Evolutionary conservation across 2,329 filamentous ascomycete species (phyloP).

Genomic region (Venturia nashicola): DNA sequence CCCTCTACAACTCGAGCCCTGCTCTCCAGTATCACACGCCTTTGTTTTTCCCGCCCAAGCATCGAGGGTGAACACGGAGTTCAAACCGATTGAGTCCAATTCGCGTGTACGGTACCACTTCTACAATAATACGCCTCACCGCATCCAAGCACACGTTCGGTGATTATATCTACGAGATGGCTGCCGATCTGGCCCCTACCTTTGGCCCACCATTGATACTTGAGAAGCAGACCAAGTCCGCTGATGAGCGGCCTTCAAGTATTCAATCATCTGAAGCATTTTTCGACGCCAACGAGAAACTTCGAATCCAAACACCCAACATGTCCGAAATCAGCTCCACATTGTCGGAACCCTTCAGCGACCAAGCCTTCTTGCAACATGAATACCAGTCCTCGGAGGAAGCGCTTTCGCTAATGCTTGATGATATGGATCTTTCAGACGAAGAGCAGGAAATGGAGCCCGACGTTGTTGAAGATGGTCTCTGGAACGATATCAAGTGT

Average conservation of each 20-base stretch:
- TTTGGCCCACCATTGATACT: background rate
- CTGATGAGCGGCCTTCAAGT: background rate
- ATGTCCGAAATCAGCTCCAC: background rate
- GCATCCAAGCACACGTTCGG: background rate
- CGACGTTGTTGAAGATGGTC: background rate
- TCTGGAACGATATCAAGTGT: background rate
- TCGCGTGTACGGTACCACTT: background rate
- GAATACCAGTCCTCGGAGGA: slow-evolving; percentile 6
- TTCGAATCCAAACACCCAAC: background rate
- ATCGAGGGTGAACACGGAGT: background rate
- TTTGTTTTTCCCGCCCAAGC: background rate
- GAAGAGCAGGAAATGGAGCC: background rate
- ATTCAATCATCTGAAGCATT: background rate
- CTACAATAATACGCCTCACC: background rate
- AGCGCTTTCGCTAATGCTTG: background rate
- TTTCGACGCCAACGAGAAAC: slow-evolving; percentile 1
- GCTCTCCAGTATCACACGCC: background rate
- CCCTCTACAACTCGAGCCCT: background rate
- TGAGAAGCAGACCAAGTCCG: background rate
- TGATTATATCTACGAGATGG: background rate
- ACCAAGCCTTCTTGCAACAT: background rate
- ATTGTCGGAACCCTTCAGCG: background rate
- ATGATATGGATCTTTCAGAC: background rate
- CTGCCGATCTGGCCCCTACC: slow-evolving; percentile 1
- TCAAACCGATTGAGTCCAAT: background rate